These are phyloP conservation scores for Klebsormidium nitens DNA, from an alignment of 139 green algal genomes.

Conservation along the genomic window DNA sequence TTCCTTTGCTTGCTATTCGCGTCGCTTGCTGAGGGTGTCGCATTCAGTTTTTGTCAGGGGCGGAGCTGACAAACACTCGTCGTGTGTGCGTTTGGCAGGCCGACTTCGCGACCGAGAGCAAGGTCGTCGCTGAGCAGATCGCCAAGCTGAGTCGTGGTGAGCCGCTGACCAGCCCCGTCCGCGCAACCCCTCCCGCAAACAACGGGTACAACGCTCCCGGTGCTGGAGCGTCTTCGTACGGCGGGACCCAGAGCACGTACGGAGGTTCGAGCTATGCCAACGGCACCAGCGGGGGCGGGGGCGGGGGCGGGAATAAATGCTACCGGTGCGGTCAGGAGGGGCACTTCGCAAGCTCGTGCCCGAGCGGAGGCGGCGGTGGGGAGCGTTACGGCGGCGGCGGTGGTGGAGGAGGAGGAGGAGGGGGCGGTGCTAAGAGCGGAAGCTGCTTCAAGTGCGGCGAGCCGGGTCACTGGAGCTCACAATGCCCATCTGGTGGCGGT, in stretches of 20 bases:
- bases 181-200: neutral
- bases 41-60: too few species aligned
- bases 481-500: constrained; percentile 32
- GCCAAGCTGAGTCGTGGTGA: constrained; percentile 35
- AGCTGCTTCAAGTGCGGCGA: constrained; percentile 45
- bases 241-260: neutral
- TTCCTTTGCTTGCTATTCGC: too few species aligned
- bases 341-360: neutral
- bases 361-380: constrained; percentile 19
- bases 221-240: neutral
- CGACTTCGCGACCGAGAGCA: constrained; percentile 32
- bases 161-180: constrained; percentile 5
- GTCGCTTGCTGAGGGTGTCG: too few species aligned
- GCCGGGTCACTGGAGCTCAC: constrained; percentile 39
- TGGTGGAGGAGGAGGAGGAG: constrained; percentile 14
- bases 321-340: neutral
- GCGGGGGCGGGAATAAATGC: neutral
- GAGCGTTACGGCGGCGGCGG: constrained; percentile 9
- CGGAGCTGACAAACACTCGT: neutral
- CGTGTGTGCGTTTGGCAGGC: neutral
- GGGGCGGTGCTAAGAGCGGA: constrained; percentile 12
- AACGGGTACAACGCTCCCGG: too few species aligned
- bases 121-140: constrained; percentile 34
- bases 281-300: constrained; percentile 8
- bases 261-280: neutral